Conservation (phyloP, 192 early-diverging fungal species). For the Mortierella alpina region DNA sequence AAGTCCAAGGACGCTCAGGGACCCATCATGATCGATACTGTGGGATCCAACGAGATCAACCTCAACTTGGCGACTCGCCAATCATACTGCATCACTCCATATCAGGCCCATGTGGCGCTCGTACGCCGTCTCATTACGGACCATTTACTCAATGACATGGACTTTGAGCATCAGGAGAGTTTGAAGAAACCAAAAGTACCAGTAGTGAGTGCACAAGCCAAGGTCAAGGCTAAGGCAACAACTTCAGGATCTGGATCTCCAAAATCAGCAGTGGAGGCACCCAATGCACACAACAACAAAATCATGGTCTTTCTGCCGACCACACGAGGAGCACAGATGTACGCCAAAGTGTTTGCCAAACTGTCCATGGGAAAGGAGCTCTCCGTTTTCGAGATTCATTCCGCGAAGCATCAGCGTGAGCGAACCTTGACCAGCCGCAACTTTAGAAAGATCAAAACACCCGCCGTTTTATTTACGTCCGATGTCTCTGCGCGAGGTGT, state of each 20-base stretch:
- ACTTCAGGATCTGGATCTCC: slow-evolving; percentile 58
- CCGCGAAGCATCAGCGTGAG: slow-evolving; percentile 75
- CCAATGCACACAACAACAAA: slow-evolving; percentile 64
- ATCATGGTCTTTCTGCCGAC: slow-evolving; percentile 94
- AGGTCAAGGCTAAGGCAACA: background rate
- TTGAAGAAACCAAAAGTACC: slow-evolving; percentile 65
- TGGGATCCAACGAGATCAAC: slow-evolving; percentile 84
- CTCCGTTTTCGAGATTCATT: slow-evolving; percentile 79
- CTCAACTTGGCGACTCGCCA: slow-evolving; percentile 85
- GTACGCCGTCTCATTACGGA: slow-evolving; percentile 76
- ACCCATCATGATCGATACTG: slow-evolving; percentile 79
- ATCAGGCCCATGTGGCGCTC: slow-evolving; percentile 67
- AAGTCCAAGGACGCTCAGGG: slow-evolving; percentile 61
- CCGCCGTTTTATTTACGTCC: slow-evolving; percentile 86
- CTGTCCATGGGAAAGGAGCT: slow-evolving; percentile 59
- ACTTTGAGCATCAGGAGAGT: slow-evolving; percentile 59
- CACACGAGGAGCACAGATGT: slow-evolving; percentile 73
- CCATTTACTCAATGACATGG: slow-evolving; percentile 57
- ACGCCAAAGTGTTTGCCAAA: slow-evolving; percentile 70
- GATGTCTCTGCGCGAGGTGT: slow-evolving; percentile 98
- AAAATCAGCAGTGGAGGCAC: slow-evolving; percentile 24
- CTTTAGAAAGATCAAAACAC: slow-evolving; percentile 69
- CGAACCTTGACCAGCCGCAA: slow-evolving; percentile 75
- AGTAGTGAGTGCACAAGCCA: too few relatives aligned
- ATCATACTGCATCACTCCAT: slow-evolving; percentile 74